Conservation (phyloP, 495 filamentous ascomycete genomes). For the Trichoderma parareesei region DNA sequence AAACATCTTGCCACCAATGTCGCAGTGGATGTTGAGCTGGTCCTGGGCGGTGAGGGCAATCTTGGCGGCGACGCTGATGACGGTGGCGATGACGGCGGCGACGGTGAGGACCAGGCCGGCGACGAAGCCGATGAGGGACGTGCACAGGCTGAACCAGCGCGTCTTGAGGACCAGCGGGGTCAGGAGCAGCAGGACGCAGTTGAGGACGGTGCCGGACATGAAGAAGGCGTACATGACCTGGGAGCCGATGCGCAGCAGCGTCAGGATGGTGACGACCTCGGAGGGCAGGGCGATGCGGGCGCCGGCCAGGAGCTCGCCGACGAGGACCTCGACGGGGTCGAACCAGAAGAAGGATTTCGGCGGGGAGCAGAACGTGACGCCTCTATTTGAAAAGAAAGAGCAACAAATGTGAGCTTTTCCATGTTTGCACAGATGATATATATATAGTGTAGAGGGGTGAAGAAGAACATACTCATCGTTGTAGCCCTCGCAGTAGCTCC, state of each 20-base stretch:
- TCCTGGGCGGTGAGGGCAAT: constrained; percentile 52
- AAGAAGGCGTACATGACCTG: constrained; percentile 91
- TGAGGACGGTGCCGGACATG: constrained; percentile 57
- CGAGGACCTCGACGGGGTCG: constrained; percentile 74
- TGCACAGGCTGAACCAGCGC: constrained; percentile 38
- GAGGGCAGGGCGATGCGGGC: constrained; percentile 76
- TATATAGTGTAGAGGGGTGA: neutral
- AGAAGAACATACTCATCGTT: constrained; percentile 36
- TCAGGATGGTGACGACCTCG: constrained; percentile 60
- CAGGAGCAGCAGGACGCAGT: constrained; percentile 47
- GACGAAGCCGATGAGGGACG: constrained; percentile 55
- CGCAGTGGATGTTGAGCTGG: constrained; percentile 66
- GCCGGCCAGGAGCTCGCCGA: constrained; percentile 68
- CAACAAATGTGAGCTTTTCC: neutral
- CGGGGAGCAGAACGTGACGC: constrained; percentile 65
- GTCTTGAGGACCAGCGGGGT: constrained; percentile 35
- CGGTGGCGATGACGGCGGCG: constrained; percentile 63
- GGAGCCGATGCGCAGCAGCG: constrained; percentile 67
- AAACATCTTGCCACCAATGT: constrained; percentile 68
- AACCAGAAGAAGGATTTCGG: constrained; percentile 75
- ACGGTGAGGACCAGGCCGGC: constrained; percentile 56
- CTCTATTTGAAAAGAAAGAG: constrained; percentile 25
- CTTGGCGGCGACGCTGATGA: constrained; percentile 65
- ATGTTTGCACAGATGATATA: neutral
- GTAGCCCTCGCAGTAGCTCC: constrained; percentile 86